Evolutionary conservation across 495 filamentous ascomycete species (phyloP).

Genomic region (Chaetomium fimeti): DNA sequence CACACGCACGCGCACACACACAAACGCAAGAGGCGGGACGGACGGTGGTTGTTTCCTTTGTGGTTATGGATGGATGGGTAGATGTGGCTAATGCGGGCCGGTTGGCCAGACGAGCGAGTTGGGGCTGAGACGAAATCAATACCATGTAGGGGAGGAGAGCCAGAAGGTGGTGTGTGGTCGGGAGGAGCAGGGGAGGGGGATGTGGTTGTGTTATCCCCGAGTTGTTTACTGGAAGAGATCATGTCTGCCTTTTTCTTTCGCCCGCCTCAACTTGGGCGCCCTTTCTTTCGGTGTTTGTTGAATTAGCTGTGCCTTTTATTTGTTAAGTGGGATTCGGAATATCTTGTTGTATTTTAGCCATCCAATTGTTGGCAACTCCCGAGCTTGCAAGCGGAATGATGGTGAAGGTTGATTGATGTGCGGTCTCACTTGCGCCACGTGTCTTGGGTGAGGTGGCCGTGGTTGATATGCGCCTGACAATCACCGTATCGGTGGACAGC

Average conservation of each 20-base stretch:
- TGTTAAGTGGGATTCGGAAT: background rate
- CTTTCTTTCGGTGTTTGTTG: slow-evolving; percentile 8
- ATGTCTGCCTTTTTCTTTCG: background rate
- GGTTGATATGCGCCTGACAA: no score
- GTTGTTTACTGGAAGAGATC: background rate
- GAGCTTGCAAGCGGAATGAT: background rate
- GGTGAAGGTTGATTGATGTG: background rate
- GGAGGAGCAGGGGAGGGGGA: background rate
- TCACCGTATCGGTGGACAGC: no score
- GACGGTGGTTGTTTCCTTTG: background rate
- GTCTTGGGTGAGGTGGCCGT: background rate
- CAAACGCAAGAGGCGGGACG: background rate
- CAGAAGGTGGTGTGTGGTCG: background rate
- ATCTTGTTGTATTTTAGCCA: slow-evolving; percentile 10
- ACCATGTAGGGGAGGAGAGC: slow-evolving; percentile 7
- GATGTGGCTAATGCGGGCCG: slow-evolving; percentile 13
- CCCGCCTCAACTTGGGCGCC: background rate
- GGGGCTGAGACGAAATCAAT: slow-evolving; percentile 1
- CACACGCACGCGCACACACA: background rate
- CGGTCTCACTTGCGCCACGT: background rate
- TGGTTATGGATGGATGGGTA: slow-evolving; percentile 13
- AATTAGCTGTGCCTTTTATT: background rate
- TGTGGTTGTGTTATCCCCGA: background rate
- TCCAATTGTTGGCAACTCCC: background rate
- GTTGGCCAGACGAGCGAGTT: background rate